Base-by-base conservation (phyloP, 306 rosid species). In the Cucumis hystrix region DNA sequence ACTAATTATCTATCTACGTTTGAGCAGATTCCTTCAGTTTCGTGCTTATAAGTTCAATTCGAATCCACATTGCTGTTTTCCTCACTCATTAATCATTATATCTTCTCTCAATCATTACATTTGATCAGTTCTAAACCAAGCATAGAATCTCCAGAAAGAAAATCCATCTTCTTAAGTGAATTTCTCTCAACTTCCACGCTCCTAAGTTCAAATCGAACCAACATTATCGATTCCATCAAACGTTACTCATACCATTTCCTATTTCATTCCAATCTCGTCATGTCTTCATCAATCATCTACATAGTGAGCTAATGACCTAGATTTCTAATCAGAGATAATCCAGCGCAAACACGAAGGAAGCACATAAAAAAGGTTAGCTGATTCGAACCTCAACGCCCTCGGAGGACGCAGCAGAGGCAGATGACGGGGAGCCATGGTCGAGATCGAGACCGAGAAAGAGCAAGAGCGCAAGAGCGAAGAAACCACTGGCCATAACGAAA, bases 321-420 rank as follows among this genome's bases (percentile, higher is more conserved):
- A 71, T 49, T 9, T 15, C 60, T n/a, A 12, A 41, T 59, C 59
- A 61, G 28, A 7, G 7, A 2, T 7, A 41, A 40, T 67, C 55
- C 55, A 67, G 35, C 6, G 11, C 16, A 2, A 41, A 68, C 16
- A 41, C 33, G 35, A 40, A 67, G 33, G 11, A n/a, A 79, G 51
- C 0, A 6, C 55, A 59, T 55, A n/a, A 52, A 57, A 0, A 54
- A 17, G 69, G 52, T 10, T 11, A 40, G 15, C 37, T 2, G 28
- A 49, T 25, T 37, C 47, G 25, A 76, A 95, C 99, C 97, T 91
- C 94, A 28, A 89, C 98, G 85, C 99, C 98, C 79, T 92, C 99
- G 14, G 91, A 59, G 69, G 92, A 58, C 41, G 92, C 88, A 16
- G 93, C 90, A 0, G 95, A 73, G 5, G 97, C 82, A n/a, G 93